Evolutionary conservation across 2,329 filamentous ascomycete species (phyloP), one percentile per base, ranked within the genome.

Genomic region (Geosmithia putterillii): DNA sequence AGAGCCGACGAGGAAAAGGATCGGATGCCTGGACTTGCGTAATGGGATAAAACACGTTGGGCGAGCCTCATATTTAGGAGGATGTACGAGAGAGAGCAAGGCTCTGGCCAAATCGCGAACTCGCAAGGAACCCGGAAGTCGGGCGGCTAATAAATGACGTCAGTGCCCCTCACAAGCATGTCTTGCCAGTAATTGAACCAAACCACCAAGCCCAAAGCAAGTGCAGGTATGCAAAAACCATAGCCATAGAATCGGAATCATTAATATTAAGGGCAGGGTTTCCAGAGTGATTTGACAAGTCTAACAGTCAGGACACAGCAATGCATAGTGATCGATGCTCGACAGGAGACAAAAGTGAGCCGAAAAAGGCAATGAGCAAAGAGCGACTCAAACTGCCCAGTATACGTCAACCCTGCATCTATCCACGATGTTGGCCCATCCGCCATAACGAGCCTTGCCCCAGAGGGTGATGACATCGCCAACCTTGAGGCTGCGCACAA

Each of bases 391-490:
- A 37, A 76, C 47, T 56, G 74, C 71, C 73, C 74, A 81, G 52
- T 75, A 80, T 21, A 81, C 63, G 45, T 75, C 71, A 23, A 81
- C 58, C 54, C 65, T 63, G 2, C 72, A 69, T 12, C 58, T 63
- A 40, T 71, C 55, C 9, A 80, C 55, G 12, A 58, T 42, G 47
- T 81, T 81, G 1, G 43, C 39, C 78, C 78, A 82, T 0, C 59
- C 68, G 0, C 53, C 56, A 44, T 75, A 81, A 45, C 76, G 66
- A 2, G 74, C 67, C 56, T 73, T 77, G 1, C 62, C 76, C 77
- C 77, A 81, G 2, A 81, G 52, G 0, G 76, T 80, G 10, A 81
- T 58, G 17, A 77, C 68, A 49, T 82, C 78, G 1, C 78, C 78
- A n/a, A 76, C 49, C 49, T 66, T 69, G 49, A 82, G 52, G 39